Evolutionary conservation across 169 alveolate species (phyloP).

Genomic region (Babesia bigemina): DNA sequence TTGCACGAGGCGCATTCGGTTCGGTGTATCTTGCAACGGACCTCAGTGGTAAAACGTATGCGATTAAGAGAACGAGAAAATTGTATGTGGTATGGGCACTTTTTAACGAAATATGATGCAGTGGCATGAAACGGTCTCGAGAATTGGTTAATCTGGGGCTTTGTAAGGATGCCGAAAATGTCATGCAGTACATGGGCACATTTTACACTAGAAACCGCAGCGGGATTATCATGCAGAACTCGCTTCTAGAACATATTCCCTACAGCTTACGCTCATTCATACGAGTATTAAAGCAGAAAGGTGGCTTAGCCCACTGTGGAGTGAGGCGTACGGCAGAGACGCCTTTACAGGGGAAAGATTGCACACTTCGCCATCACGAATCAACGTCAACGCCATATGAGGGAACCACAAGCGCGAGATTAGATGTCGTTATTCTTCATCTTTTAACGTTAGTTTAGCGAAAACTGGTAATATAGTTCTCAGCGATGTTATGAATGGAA

Average conservation of each 20-base stretch:
- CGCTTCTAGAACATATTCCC: slow-evolving; percentile 51
- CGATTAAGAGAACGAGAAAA: slow-evolving; percentile 54
- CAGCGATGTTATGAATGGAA: slow-evolving; percentile 72
- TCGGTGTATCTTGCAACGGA: slow-evolving; percentile 62
- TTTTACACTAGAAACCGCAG: slow-evolving; percentile 57
- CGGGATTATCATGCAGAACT: slow-evolving; percentile 52
- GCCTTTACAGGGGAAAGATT: neutral
- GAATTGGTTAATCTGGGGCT: slow-evolving; percentile 61
- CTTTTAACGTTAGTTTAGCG: neutral
- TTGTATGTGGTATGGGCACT: slow-evolving; percentile 16
- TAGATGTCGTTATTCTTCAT: neutral
- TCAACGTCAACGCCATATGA: too few species aligned
- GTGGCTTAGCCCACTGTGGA: neutral
- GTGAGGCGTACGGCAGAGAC: neutral
- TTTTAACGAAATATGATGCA: neutral
- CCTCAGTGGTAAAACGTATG: slow-evolving; percentile 39
- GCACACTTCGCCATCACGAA: neutral
- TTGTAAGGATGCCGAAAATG: slow-evolving; percentile 56
- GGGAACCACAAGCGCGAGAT: neutral
- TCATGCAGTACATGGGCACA: slow-evolving; percentile 52
- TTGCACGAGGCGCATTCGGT: slow-evolving; percentile 67
- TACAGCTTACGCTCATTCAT: slow-evolving; percentile 41
- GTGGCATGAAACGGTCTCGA: slow-evolving; percentile 64
- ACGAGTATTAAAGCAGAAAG: slow-evolving; percentile 22
- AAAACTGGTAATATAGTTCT: neutral